phyloP scores from a whole-genome alignment of 495 filamentous ascomycete genomes.

The Penicillium ucsense region DNA sequence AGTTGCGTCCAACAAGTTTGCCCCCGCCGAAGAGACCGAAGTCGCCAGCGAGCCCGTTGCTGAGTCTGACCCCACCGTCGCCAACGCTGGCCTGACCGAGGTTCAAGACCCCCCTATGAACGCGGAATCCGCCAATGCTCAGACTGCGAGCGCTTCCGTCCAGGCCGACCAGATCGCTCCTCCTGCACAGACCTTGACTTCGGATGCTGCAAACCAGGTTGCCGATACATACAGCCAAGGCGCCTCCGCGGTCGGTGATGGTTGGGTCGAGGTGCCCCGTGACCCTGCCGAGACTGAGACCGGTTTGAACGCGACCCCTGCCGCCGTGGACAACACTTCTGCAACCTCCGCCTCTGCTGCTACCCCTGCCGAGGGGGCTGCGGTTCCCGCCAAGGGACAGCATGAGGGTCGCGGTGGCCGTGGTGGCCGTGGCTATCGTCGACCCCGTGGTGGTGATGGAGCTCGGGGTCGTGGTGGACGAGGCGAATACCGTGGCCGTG shows the following conservation, averaged over 20 bases:
- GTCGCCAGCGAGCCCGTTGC: constrained; percentile 25
- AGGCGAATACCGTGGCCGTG: constrained; percentile 37
- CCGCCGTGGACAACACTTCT: constrained; percentile 17
- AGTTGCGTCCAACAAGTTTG: constrained; percentile 35
- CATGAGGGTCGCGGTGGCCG: constrained; percentile 40
- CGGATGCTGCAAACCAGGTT: constrained; percentile 54
- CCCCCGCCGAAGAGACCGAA: constrained; percentile 14
- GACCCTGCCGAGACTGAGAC: constrained; percentile 67
- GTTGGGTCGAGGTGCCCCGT: constrained; percentile 70
- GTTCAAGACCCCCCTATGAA: constrained; percentile 36
- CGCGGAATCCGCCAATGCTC: constrained; percentile 10
- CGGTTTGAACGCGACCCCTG: constrained; percentile 49
- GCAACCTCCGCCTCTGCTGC: neutral
- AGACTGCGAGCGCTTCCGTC: constrained; percentile 9
- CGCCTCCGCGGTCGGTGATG: constrained; percentile 51
- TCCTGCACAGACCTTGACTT: constrained; percentile 46
- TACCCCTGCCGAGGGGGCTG: constrained; percentile 17
- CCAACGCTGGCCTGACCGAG: constrained; percentile 69
- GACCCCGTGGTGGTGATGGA: constrained; percentile 31
- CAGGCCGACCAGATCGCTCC: constrained; percentile 31
- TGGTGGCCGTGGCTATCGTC: constrained; percentile 40
- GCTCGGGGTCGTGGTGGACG: constrained; percentile 37
- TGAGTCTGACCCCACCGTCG: constrained; percentile 64
- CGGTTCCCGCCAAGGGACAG: constrained; percentile 61
- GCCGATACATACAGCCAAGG: constrained; percentile 59